Evolutionary conservation across 768 basidiomycete genomes (phyloP), one percentile per base, ranked within the genome.

Genomic region (Saitozyma podzolica): DNA sequence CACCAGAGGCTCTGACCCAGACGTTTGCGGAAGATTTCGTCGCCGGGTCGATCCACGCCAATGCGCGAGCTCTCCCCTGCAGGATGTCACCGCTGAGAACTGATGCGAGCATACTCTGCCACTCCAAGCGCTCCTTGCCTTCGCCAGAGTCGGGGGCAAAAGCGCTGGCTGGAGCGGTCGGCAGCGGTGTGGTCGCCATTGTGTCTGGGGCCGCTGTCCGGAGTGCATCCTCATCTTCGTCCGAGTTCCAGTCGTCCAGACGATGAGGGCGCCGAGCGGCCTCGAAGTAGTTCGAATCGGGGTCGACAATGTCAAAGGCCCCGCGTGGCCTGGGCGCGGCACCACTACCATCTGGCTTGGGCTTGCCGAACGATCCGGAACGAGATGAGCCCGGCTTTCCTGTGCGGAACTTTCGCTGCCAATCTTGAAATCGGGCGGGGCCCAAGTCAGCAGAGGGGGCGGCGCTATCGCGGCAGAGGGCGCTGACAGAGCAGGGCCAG

Each of bases 31-130:
- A 76, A 69, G 5, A 72, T 70, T 41, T 64, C 85, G 80, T 77
- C 84, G 85, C 74, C 86, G 84, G 80, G 88, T 85, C 80, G 88
- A 87, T 78, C 89, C 52, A 87, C 87, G 39, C 89, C 89, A 63
- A 97, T 93, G 60, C 96, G 86, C 29, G 89, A 90, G 81, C 92
- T 96, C 81, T 98, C 96, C 0, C 89, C 77, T 89, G 91, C 66
- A 99, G 85, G 10, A 99, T 92, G 72, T 98, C 94, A 9, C 96
- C 94, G 40, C 86, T 86, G 51, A 99, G 84, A 29, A 98, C 95
- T 40, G 93, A 95, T 11, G 91, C 86, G 40, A 98, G 86, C 87
- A 97, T 89, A 16, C 89, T 89, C 79, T 94, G 92, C 96, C 96
- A 98, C 80, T 96, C 93, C 53, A 94, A 80, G 37, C 94, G 84